Evolutionary conservation across 176 grass and related monocot genomes (phyloP), one percentile per base, ranked within the genome.

Genomic region (Phoenix dactylifera): DNA sequence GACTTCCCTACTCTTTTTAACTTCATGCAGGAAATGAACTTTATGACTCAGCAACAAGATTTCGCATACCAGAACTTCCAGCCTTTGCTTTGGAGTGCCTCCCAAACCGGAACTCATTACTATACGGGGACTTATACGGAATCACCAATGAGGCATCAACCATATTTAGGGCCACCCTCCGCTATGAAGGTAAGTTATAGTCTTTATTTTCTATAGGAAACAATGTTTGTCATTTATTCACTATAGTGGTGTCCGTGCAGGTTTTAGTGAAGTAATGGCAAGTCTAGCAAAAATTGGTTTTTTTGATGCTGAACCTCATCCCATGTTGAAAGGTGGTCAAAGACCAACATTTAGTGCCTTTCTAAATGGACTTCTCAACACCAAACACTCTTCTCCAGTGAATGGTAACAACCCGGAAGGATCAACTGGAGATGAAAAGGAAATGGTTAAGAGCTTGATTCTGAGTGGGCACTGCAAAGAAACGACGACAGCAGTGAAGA

Each of bases 231-330:
- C 22, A 48, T 59, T 59, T 18, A 18, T 23, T 54, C 51, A 44
- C 35, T 55, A 67, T 70, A 52, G 30, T 19, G 69, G 66, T 19
- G 44, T 23, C 69, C 80, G 15, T 26, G 44, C 75, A 97, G 92
- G 87, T 44, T 97, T 97, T 82, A 85, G 86, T 82, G 81, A 90
- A 63, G 85, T 83, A 84, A 97, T 97, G 92, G 69, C 76, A 29
- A 67, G 73, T 69, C 72, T 97, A 2, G 56, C 58, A 1, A 91
- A 84, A 74, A 64, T 91, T 57, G 84, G 87, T 12, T 85, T 83
- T 25, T 91, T 97, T 70, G 72, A 80, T 68, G 67, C 62, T 65
- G 58, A 68, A 74, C 70, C 65, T 26, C 81, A 91, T 76, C 73
- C 81, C 50, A 62, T 97, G 44, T 53, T 97, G 58, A 72, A 78